Conservation (phyloP, 208 protist species). For the Leishmania lainsoni region DNA sequence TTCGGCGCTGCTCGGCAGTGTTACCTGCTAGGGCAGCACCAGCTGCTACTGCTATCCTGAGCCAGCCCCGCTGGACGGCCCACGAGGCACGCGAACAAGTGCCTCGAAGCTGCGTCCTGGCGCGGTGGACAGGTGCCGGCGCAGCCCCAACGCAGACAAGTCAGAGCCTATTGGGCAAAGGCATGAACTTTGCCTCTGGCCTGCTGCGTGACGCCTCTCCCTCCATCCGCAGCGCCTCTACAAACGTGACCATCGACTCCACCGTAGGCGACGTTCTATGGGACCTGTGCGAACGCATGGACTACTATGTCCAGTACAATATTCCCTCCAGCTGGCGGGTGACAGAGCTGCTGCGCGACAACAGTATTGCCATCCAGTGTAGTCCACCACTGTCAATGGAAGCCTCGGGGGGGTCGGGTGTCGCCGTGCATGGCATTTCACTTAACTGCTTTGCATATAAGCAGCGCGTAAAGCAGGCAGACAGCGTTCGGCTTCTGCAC, state of each 20-base stretch:
- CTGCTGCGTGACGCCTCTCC: conserved; percentile 30
- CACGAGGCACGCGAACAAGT: conserved; percentile 19
- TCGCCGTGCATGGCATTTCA: conserved; percentile 71
- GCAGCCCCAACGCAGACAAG: conserved; percentile 6
- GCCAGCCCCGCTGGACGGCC: not conserved
- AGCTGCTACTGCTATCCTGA: not conserved
- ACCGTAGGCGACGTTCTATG: conserved; percentile 66
- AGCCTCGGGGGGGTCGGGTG: not conserved
- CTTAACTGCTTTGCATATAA: conserved; percentile 86
- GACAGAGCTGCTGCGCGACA: conserved; percentile 65
- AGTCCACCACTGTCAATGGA: conserved; percentile 37
- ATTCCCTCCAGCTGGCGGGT: conserved; percentile 70
- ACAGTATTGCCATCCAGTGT: conserved; percentile 79
- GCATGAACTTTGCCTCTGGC: conserved; percentile 71
- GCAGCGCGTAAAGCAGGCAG: conserved; percentile 59
- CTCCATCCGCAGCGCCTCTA: conserved; percentile 22
- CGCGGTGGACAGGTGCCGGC: conserved; percentile 51
- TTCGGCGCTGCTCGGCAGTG: not conserved
- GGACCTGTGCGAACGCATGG: conserved; percentile 79
- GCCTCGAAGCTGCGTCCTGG: conserved; percentile 44
- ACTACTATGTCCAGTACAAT: conserved; percentile 84
- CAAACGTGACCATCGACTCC: conserved; percentile 24
- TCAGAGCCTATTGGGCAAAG: conserved; percentile 47
- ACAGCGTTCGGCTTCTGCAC: conserved; percentile 63
- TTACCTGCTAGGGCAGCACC: not conserved